Base-by-base conservation (phyloP, 768 basidiomycete species). In the Suillus subluteus region DNA sequence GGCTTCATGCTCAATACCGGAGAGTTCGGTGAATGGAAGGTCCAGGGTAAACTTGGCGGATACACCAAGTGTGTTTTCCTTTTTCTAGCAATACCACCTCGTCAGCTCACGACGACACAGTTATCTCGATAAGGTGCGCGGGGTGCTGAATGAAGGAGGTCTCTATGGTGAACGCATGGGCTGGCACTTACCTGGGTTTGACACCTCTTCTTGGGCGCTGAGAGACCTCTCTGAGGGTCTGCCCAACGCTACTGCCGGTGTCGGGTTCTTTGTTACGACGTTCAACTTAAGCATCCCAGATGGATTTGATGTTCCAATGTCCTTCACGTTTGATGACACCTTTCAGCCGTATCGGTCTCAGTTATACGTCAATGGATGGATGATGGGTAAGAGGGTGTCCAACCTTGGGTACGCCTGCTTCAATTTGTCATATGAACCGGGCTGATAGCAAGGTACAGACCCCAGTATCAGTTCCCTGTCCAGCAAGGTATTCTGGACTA, bases 331-430 rank as follows among this genome's bases (percentile, higher is more conserved):
- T 73, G 84, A 88, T 59, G 83, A 88, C 58, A 75, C 82, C 2
- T 82, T 82, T 6, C 88, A 91, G 71, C 83, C 91, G 32, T 94
- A 93, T 71, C 84, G 92, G 18, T 88, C 88, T 3, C 81, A 87
- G 55, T 70, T 95, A 48, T 94, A 91, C 66, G 89, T 95, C 23
- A 94, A 95, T 70, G 94, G 93, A 13, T 95, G 94, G 94, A 90
- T 91, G 86, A 92, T 92, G 86, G 94, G 93, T 12, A 94, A 94
- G 78, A 76, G 88, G n/a, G 83, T 90, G 23, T 87, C 79, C 16
- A 89, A 91, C 71, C 83, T 91, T 2, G 90, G 90, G 91, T 87
- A 67, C 66, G 83, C 74, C 16, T 38, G 43, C 16, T 65, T 48
- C 38, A 37, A 38, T 56, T 21, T 63, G 23, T 7, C 21, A 66